phyloP scores from a whole-genome alignment of 257 asterid genomes.

The Ilex aquifolium region DNA sequence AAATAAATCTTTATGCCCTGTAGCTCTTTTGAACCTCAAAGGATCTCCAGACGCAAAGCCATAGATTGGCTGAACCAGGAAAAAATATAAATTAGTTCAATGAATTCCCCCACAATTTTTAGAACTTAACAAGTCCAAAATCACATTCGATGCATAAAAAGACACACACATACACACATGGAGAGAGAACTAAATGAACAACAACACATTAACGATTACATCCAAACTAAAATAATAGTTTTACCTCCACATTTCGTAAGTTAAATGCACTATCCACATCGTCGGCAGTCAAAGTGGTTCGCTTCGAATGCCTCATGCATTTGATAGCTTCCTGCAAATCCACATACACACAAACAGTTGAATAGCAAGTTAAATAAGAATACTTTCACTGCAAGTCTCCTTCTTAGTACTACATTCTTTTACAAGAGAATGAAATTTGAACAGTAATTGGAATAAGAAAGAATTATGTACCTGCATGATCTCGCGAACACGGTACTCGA shows the following conservation, averaged over 20 bases:
- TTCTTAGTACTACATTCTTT: no score
- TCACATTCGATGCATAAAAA: neutral
- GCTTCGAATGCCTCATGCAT: conserved; percentile 95
- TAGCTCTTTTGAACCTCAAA: conserved; percentile 79
- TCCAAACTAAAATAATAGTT: neutral
- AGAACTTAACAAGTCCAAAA: conserved; percentile 5
- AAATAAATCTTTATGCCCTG: conserved; percentile 89
- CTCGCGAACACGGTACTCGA: conserved; percentile 90
- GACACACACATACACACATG: neutral
- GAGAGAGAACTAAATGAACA: neutral
- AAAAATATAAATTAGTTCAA: neutral
- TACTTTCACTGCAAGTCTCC: no score
- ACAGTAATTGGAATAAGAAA: no score
- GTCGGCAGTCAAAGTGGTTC: conserved; percentile 79
- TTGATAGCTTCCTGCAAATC: conserved; percentile 80
- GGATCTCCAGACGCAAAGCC: conserved; percentile 95
- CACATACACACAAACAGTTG: neutral
- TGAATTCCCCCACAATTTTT: neutral
- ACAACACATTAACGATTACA: neutral
- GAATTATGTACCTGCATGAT: conserved; percentile 72
- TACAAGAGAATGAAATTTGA: no score
- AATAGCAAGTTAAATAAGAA: no score
- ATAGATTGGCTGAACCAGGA: conserved; percentile 59
- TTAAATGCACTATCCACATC: conserved; percentile 95
- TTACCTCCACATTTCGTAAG: conserved; percentile 88